Base-by-base conservation (phyloP, 2,329 filamentous ascomycete genomes). In the Macrophomina pseudophaseolina region DNA sequence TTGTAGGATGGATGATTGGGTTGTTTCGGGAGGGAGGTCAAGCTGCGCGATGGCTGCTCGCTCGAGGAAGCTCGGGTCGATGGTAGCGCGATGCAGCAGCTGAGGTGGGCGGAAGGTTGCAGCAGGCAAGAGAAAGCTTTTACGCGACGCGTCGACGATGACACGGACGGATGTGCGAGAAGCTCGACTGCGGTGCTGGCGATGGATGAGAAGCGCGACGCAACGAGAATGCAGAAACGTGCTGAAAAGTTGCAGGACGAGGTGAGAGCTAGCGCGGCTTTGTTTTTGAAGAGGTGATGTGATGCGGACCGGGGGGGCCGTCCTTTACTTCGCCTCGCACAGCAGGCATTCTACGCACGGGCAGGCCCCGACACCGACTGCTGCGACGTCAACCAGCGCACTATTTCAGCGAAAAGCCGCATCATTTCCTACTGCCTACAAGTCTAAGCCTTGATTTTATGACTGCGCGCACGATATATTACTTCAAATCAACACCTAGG, bases 241-340 rank as follows among this genome's bases (percentile, higher is more conserved):
- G 63, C 40, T 38, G 51, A 56, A 56, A 56, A 58, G 63, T 58
- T n/a, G 62, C 35, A 32, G 28, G 52, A 30, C 56, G 62, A 52
- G 32, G 35, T 18, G 52, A 60, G 11, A 18, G 42, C 42, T 44
- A 23, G 58, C 28, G 42, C 35, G 14, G 64, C 64, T 66, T 60
- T 66, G 64, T 66, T 60, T 56, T 65, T 33, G 49, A 58, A 54
- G 33, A 33, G 49, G 52, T 65, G 64, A 59, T 59, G 64, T 58
- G 53, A 65, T 65, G 64, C 35, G 35, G 64, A 51, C 53, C 64
- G 53, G 53, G 42, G 64, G 52, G 44, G 44, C 6, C 30, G 46
- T 30, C 40, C 48, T 54, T 40, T 18, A 32, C n/a, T 23, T 38
- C 58, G 58, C 58, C 40, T 62, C 58, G 58, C 58, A 60, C 56